Base-by-base conservation (phyloP, 371 early-diverging fungal species). In the Mortierella sp. region DNA sequence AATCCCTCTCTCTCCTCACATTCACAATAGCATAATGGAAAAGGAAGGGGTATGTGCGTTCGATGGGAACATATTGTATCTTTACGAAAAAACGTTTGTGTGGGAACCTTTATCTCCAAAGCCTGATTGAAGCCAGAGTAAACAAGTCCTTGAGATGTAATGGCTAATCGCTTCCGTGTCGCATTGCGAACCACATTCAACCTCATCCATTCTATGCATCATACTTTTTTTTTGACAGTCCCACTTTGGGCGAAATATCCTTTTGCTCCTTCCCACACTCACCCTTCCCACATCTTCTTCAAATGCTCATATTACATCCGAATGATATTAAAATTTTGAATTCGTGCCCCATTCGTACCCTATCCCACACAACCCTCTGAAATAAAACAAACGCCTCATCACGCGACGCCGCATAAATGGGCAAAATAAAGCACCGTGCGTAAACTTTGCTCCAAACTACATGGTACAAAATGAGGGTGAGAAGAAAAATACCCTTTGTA, bases 351-450 rank as follows among this genome's bases (percentile, higher is more conserved):
- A 61, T 26, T 29, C 31, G 28, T 28, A 6, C 9, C 28, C 6
- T 26, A 9, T 9, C 15, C 45, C 45, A 45, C 17, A 1, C n/a
- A 47, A 9, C 5, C 47, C n/a, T n/a, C n/a, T n/a, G n/a, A 35
- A 1, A 60, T 15, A 7, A 29, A 12, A 4, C 37, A 13, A 47
- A 34, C 35, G 45, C 29, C 45, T 22, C 45, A 45, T 47, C 47
- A 61, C 47, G 47, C 61, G 61, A 61, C 45, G 29, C 31, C 17
- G 19, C 47, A 61, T 28, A 10, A 53, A 12, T 28, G 28, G 26
- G 28, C 28, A 53, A 53, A 45, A 26, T 6, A 28, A 8, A 53
- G 53, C 22, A 53, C 53, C 53, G 53, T 53, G 53, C 53, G 53
- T 53, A 26, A n/a, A 40, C 22, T n/a, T 23, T 28, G 31, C n/a